These are phyloP conservation scores for Stephania japonica DNA, from an alignment of 164 flowering plant genomes.

Conservation along the genomic window DNA sequence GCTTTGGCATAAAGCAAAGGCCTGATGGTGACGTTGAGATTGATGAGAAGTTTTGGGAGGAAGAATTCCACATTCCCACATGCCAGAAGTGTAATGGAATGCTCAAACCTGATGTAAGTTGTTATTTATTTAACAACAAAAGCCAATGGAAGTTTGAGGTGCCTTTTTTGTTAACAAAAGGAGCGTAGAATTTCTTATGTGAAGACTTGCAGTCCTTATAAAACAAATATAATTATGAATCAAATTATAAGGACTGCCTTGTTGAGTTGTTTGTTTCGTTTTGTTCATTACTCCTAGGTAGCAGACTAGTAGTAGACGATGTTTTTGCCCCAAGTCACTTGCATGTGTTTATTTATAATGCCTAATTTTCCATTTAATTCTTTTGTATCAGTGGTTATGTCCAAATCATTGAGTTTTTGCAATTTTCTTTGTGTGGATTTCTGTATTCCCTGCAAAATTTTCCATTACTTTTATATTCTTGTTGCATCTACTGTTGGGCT, in stretches of 20 bases:
- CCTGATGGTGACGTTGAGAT: conserved; percentile 99
- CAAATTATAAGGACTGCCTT: background rate
- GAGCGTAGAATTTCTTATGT: too few relatives aligned
- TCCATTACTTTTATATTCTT: background rate
- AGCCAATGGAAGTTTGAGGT: too few relatives aligned
- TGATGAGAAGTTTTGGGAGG: conserved; percentile 97
- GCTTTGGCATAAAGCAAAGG: conserved; percentile 94
- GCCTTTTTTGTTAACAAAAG: too few relatives aligned
- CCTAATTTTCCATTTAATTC: background rate
- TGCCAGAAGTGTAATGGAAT: conserved; percentile 80
- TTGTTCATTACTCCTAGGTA: background rate
- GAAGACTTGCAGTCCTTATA: too few relatives aligned
- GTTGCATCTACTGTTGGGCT: background rate
- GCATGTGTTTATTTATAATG: background rate
- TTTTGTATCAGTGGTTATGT: background rate
- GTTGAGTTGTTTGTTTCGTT: background rate
- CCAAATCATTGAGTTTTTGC: background rate
- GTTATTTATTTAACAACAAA: too few relatives aligned
- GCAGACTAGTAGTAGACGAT: background rate
- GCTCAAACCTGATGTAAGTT: conserved; percentile 91
- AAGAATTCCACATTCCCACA: conserved; percentile 72
- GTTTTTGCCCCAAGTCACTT: background rate
- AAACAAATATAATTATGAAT: too few relatives aligned
- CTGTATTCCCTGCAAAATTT: background rate
- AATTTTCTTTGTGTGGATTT: background rate